Evolutionary conservation across 805 yeast species (phyloP), one percentile per base, ranked within the genome.

Genomic region (Sugiyamaella marilandica): DNA sequence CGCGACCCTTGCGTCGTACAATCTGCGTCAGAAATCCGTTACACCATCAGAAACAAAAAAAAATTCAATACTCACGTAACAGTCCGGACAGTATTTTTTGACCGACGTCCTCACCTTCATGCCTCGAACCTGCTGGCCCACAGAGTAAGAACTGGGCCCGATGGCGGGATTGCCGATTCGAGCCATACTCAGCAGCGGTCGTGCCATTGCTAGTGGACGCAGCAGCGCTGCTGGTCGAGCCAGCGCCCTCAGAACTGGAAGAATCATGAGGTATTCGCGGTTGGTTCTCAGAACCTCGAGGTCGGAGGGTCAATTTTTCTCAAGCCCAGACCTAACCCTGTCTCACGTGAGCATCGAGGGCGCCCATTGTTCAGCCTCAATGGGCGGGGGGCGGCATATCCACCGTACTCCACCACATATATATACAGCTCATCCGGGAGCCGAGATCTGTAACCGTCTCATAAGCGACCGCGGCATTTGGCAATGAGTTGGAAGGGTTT

Each of bases 1-100:
- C 92, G 64, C 94, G 79, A 41, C 99, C 99, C 72, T 91, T 94
- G 71, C 98, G 85, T 71, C 95, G 85, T 10, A 94, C 97, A 71
- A 88, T 80, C 73, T 80, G 24, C 9, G n/a, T 45, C 24, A 47
- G 50, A 37, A 24, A 24, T 5, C 29, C 29, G 29, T 24, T n/a
- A n/a, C 9, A 43, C 45, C 24, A 32, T 19, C 48, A 46, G 35
- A 13, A 24, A 35, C 9, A 8, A n/a, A 8, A n/a, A 8, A 21
- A 16, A 24, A 24, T 24, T 24, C 29, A 24, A 24, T 13, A 68
- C 74, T 52, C 58, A 74, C 76, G 62, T 85, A 86, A 69, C 99
- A 94, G 68, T 88, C 94, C 36, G 84, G 77, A 70, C 99, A 94
- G 71, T 88, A 85, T 75, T 87, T 94, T 75, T 91, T 91, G 51